phyloP scores from a whole-genome alignment of 208 protist species.

The Leishmania braziliensis region DNA sequence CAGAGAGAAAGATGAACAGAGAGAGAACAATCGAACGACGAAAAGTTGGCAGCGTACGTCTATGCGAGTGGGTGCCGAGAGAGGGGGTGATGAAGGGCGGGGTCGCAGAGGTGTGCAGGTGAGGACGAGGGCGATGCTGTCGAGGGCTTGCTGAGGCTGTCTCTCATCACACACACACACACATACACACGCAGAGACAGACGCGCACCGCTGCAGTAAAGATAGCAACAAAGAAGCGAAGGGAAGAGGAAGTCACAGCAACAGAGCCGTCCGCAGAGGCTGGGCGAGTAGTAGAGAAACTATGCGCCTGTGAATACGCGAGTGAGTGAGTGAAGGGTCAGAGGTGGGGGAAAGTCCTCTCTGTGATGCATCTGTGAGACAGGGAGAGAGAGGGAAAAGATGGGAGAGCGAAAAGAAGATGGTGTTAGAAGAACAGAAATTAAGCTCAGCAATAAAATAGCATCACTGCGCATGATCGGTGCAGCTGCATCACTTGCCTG shows the following conservation, averaged over 20 bases:
- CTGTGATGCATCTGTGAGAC: background rate
- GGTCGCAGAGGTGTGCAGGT: background rate
- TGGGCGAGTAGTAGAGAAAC: background rate
- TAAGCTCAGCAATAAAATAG: background rate
- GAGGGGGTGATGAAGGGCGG: background rate
- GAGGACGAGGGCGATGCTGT: background rate
- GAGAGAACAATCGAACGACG: background rate
- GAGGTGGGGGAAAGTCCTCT: background rate
- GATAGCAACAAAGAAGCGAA: background rate
- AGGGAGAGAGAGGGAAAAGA: background rate
- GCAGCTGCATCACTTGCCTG: background rate
- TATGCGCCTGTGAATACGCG: background rate
- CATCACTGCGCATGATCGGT: background rate
- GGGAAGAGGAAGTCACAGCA: background rate
- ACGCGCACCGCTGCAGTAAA: no score
- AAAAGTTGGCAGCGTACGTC: background rate
- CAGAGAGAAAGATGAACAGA: slow-evolving; percentile 1
- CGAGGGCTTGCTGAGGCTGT: background rate
- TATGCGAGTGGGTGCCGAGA: background rate
- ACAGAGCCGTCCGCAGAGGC: background rate
- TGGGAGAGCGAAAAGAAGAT: background rate
- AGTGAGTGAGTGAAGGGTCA: background rate
- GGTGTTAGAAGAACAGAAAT: background rate
- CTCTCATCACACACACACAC: background rate
- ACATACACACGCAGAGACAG: background rate